Base-by-base conservation (phyloP, 108 stramenopile genomes). In the Cyclotella atomus region DNA sequence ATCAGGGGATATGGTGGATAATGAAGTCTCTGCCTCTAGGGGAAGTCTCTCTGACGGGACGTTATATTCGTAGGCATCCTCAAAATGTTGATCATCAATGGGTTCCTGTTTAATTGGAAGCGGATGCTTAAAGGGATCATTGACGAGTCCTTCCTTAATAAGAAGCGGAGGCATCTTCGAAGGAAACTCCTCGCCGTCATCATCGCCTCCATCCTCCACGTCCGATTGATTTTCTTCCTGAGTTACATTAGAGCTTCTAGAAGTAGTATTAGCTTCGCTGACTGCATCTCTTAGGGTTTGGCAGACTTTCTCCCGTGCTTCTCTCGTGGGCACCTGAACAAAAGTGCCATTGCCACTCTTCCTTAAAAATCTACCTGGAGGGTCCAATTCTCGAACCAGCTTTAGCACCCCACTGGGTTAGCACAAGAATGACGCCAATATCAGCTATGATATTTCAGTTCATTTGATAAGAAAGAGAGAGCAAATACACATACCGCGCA, bases 211-310 rank as follows among this genome's bases (percentile, higher is more conserved):
- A 32, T 62, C 38, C 8, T 24, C 61, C 1, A 24, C 61, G 28
- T 30, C 28, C 17, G 3, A 6, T 4, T 57, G 19, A 20, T 15
- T 27, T 5, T 29, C 7, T 7, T 9, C 56, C 21, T 57, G 56
- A 47, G n/a, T n/a, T n/a, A n/a, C n/a, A n/a, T n/a, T n/a, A n/a
- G n/a, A n/a, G n/a, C n/a, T n/a, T n/a, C n/a, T n/a, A n/a, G n/a
- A n/a, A n/a, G 30, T 6, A 49, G 23, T 54, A 15, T 24, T 53
- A 12, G 64, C 34, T 15, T 64, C 55, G 30, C 83, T 64, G 17
- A 89, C 88, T 9, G 93, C 90, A 85, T 94, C 93, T 35, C 93
- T 83, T 34, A 94, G 59, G 20, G 70, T 60, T 75, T 91, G 93
- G 34, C 83, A 83, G 24, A 89, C 80, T 65, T 91, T 91, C 67